phyloP scores from a whole-genome alignment of 2,329 filamentous ascomycete species.

The Alternaria tenuissima region DNA sequence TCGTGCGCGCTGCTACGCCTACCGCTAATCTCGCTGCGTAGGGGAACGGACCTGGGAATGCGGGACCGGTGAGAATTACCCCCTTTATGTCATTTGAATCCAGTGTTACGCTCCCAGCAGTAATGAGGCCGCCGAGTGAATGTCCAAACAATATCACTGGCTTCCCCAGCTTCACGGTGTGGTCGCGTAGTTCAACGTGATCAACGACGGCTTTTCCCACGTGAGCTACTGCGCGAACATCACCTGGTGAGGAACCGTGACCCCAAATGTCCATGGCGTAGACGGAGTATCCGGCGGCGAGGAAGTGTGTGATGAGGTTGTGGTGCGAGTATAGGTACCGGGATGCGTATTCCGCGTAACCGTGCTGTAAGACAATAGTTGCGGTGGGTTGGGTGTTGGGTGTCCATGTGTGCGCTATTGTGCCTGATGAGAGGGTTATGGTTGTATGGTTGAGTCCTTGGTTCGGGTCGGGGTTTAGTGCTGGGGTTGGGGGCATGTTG shows the following conservation, averaged over 20 bases:
- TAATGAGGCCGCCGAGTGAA: neutral
- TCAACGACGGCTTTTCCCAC: neutral
- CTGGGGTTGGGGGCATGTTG: neutral
- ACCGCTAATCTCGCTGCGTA: neutral
- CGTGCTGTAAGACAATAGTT: constrained; percentile 12
- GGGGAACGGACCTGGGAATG: neutral
- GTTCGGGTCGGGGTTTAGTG: neutral
- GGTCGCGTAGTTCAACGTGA: neutral
- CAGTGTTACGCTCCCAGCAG: neutral
- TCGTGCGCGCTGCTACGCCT: neutral
- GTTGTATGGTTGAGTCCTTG: neutral
- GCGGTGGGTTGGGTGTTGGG: neutral
- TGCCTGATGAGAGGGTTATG: neutral
- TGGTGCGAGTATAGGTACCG: constrained; percentile 12
- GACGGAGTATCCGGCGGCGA: neutral
- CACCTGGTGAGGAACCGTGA: neutral
- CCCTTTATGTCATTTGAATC: neutral
- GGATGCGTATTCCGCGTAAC: constrained; percentile 14
- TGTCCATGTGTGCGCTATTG: neutral
- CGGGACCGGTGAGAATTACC: neutral
- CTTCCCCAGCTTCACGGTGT: neutral
- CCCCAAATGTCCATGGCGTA: neutral
- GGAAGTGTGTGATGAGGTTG: constrained; percentile 7
- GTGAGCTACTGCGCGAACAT: neutral
- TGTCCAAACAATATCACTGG: neutral